phyloP scores from a whole-genome alignment of 148 eudicot species.

The Beta vulgaris region DNA sequence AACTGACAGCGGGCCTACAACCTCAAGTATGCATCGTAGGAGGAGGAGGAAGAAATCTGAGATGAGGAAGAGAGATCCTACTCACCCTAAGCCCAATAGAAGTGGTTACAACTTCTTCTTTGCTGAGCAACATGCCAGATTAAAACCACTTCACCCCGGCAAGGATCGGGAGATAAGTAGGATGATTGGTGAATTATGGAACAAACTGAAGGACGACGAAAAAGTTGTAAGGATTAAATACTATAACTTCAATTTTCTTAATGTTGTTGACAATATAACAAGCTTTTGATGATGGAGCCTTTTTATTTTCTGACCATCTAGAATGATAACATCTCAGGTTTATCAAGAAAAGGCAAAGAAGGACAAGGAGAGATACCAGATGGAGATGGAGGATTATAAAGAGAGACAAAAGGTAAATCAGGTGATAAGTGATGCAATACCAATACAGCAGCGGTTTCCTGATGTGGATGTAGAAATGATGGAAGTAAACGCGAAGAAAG shows the following conservation, averaged over 20 bases:
- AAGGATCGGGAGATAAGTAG: slow-evolving; percentile 86
- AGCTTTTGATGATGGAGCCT: not conserved
- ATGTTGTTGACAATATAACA: not conserved
- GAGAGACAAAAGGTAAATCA: slow-evolving; percentile 46
- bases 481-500: slow-evolving; percentile 35
- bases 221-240: slow-evolving; percentile 54
- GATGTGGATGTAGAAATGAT: slow-evolving; percentile 27
- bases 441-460: slow-evolving; percentile 56
- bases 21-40: slow-evolving; percentile 31
- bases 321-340: slow-evolving; percentile 36
- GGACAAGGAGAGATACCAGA: slow-evolving; percentile 86
- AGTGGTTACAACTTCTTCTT: slow-evolving; percentile 96
- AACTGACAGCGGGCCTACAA: slow-evolving; percentile 19
- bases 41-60: slow-evolving; percentile 76
- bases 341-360: slow-evolving; percentile 75
- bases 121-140: slow-evolving; percentile 81
- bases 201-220: slow-evolving; percentile 57
- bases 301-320: not conserved
- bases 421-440: slow-evolving; percentile 47
- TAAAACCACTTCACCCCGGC: slow-evolving; percentile 69
- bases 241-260: not conserved
- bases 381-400: slow-evolving; percentile 71
- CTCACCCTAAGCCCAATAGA: slow-evolving; percentile 89
- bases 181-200: slow-evolving; percentile 94
- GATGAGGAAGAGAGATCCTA: slow-evolving; percentile 77